Percentiles rank a stretch among this genome's conserved stretches.
Evolutionary conservation across 2,329 filamentous ascomycete species (phyloP).

Genomic region (Sporothrix dimorphospora): DNA sequence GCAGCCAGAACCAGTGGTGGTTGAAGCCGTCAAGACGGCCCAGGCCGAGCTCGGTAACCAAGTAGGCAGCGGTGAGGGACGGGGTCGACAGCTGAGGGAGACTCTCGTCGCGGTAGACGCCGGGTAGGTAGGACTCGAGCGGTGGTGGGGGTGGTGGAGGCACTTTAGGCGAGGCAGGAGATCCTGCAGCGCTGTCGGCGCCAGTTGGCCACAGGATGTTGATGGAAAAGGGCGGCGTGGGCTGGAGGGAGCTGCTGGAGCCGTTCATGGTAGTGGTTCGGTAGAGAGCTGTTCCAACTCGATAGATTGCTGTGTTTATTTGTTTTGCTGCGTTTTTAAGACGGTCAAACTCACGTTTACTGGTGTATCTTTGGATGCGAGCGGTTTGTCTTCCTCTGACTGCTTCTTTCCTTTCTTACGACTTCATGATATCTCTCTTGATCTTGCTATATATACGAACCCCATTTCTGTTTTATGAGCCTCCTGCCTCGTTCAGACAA

Average conservation of each 20-base stretch:
- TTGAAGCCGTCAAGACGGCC: constrained; percentile 33
- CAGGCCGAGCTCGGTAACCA: constrained; percentile 33
- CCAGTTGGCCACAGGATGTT: constrained; percentile 27
- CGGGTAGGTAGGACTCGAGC: constrained; percentile 32
- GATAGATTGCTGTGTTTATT: neutral
- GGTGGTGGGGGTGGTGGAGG: constrained; percentile 7
- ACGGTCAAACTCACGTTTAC: constrained; percentile 15
- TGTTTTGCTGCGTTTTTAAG: neutral
- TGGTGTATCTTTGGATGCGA: neutral
- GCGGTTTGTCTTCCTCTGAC: neutral
- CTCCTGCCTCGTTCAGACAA: neutral
- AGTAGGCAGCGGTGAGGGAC: constrained; percentile 30
- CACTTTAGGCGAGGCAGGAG: neutral
- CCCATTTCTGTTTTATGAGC: neutral
- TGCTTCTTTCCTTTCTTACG: neutral
- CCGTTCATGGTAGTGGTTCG: neutral
- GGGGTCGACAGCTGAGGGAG: constrained; percentile 25
- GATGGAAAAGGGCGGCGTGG: constrained; percentile 30
- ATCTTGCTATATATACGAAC: neutral
- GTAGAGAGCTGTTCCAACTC: neutral
- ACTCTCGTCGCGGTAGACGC: constrained; percentile 31
- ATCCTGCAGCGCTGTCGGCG: neutral
- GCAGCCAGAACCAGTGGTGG: constrained; percentile 36
- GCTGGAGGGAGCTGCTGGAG: constrained; percentile 11
- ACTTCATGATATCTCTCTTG: neutral